Base-by-base conservation (phyloP, 2,329 filamentous ascomycete genomes). In the Lasiodiplodia sp. region DNA sequence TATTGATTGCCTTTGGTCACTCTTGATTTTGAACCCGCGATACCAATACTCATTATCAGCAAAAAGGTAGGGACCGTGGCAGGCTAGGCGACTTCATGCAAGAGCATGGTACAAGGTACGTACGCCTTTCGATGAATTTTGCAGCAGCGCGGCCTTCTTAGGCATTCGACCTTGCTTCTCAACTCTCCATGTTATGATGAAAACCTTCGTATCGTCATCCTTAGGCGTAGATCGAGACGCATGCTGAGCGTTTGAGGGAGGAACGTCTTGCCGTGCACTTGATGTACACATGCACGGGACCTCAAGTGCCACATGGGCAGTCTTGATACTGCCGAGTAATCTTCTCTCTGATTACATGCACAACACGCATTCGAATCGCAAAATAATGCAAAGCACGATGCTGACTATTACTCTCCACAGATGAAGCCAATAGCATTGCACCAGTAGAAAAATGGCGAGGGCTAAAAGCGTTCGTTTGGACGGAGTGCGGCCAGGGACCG, bases 171-270 rank as follows among this genome's bases (percentile, higher is more conserved):
- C 31, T 31, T 31, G 31, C 31, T 31, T 8, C 6, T 44, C 18
- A 4, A 44, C 6, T 18, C 7, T 7, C 44, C 44, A 74, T 76
- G 76, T 73, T 76, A 91, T 95, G 93, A 96, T 95, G 93, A 96
- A 89, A 94, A 85, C 80, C 80, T 82, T 87, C 83, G 86, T 94
- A 94, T 94, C 91, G 92, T 96, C 93, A 96, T 97, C 93, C 93
- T 96, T 96, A 96, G 92, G 85, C 93, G 87, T 90, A 96, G 34
- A 66, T 66, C 12, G 21, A 44, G 67, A 57, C 58, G 67, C 67
- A 57, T 64, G 57, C 49, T 21, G 31, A 40, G 49, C n/a, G 25
- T 4, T 51, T 25, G 25, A 56, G 67, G 67, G 18, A 68, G 67
- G 67, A 68, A 56, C 67, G 67, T 68, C 57, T 52, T 23, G 38